phyloP scores from a whole-genome alignment of 2,329 filamentous ascomycete genomes.

The Calonectria henricotiae region DNA sequence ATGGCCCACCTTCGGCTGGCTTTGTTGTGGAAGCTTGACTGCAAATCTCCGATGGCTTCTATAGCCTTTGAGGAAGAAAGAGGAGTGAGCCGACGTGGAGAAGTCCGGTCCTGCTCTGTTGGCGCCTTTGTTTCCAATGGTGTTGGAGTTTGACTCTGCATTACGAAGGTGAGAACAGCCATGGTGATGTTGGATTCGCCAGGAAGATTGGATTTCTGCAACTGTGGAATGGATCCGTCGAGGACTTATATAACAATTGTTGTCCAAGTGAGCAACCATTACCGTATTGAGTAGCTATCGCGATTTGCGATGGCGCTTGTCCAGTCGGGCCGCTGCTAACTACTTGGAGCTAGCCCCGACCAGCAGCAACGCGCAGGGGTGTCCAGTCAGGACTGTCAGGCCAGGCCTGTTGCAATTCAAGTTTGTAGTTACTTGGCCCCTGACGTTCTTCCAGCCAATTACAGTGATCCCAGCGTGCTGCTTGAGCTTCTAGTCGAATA shows the following conservation, averaged over 20 bases:
- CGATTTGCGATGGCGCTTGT: background rate
- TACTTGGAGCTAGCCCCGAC: background rate
- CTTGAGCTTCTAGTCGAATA: too few species aligned
- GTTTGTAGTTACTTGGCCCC: too few species aligned
- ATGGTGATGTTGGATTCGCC: background rate
- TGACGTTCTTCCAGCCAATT: too few species aligned
- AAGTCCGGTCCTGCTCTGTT: background rate
- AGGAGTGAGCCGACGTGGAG: background rate
- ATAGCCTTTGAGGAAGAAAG: background rate
- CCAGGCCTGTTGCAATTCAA: too few species aligned
- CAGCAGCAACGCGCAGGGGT: too few species aligned
- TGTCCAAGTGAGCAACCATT: slow-evolving; percentile 2
- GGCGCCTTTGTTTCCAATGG: too few species aligned
- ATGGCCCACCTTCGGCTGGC: slow-evolving; percentile 13
- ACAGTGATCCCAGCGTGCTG: too few species aligned
- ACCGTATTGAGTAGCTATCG: background rate
- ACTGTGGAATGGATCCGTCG: background rate
- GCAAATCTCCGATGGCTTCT: slow-evolving; percentile 10
- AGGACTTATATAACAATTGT: background rate
- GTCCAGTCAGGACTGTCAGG: too few species aligned
- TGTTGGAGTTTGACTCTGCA: background rate
- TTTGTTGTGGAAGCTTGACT: slow-evolving; percentile 17
- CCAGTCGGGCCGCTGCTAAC: background rate
- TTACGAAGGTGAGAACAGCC: background rate
- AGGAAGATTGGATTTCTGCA: background rate